Conservation (phyloP, 2,329 filamentous ascomycete species). For the Aspergillus sp. region DNA sequence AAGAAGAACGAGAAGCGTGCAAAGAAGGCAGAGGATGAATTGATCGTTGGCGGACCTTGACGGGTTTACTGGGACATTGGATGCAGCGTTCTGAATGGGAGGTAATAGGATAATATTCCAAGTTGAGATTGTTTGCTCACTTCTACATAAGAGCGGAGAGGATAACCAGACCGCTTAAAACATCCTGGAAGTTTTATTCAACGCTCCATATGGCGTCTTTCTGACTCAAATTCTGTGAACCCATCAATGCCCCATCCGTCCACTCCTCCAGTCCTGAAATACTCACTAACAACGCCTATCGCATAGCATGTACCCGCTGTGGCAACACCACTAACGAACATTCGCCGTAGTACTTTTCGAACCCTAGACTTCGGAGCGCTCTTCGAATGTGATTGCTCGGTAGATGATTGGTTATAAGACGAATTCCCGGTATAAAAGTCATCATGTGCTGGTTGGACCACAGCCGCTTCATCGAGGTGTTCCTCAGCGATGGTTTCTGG, state of each 20-base stretch:
- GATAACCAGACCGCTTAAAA: neutral
- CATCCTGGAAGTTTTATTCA: neutral
- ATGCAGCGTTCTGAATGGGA: neutral
- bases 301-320: conserved; percentile 43
- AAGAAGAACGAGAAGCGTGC: neutral
- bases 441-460: neutral
- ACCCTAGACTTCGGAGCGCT: conserved; percentile 1
- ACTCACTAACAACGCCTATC: conserved; percentile 40
- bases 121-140: conserved; percentile 1
- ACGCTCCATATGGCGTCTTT: conserved; percentile 24
- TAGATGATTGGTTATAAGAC: neutral
- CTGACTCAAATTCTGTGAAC: conserved; percentile 41
- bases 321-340: conserved; percentile 34
- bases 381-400: neutral
- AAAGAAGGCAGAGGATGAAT: conserved; percentile 6
- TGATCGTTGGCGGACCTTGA: conserved; percentile 6
- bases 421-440: neutral
- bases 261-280: conserved; percentile 41
- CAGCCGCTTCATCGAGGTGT: neutral
- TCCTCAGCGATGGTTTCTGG: neutral
- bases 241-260: conserved; percentile 39
- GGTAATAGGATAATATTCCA: neutral
- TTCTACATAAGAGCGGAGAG: conserved; percentile 2
- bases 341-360: conserved; percentile 28
- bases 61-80: neutral